These are phyloP conservation scores for Centrapalus pauciflorus DNA, from an alignment of 129 eudicot species.

Conservation along the genomic window DNA sequence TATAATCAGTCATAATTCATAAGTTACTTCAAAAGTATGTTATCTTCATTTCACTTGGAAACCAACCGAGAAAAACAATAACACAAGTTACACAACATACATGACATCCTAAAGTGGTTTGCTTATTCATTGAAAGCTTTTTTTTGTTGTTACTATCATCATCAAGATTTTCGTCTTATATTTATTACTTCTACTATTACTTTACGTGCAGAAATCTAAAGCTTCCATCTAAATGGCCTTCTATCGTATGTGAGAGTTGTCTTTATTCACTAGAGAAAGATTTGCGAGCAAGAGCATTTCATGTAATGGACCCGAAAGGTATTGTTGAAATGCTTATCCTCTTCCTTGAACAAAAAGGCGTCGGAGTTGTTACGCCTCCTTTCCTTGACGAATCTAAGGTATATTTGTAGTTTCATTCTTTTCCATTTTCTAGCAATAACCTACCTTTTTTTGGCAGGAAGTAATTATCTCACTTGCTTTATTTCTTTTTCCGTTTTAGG, in stretches of 20 bases:
- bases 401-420: not conserved
- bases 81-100: no score
- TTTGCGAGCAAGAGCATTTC: constrained; percentile 81
- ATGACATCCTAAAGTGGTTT: no score
- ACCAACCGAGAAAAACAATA: no score
- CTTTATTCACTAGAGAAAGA: constrained; percentile 77
- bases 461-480: not conserved
- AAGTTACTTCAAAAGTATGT: not conserved
- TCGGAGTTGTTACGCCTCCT: constrained; percentile 45
- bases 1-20: no score
- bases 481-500: constrained; percentile 34
- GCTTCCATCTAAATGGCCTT: constrained; percentile 86
- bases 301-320: constrained; percentile 86
- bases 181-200: not conserved
- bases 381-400: constrained; percentile 54
- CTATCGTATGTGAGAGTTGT: constrained; percentile 87
- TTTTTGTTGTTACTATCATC: not conserved
- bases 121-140: not conserved
- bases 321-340: constrained; percentile 69
- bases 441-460: not conserved
- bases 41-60: not conserved
- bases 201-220: constrained; percentile 64
- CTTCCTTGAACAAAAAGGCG: constrained; percentile 81
- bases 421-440: not conserved
- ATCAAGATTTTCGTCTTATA: not conserved